These are phyloP conservation scores for Trifolium repens DNA, from an alignment of 306 rosid species.

Conservation along the genomic window DNA sequence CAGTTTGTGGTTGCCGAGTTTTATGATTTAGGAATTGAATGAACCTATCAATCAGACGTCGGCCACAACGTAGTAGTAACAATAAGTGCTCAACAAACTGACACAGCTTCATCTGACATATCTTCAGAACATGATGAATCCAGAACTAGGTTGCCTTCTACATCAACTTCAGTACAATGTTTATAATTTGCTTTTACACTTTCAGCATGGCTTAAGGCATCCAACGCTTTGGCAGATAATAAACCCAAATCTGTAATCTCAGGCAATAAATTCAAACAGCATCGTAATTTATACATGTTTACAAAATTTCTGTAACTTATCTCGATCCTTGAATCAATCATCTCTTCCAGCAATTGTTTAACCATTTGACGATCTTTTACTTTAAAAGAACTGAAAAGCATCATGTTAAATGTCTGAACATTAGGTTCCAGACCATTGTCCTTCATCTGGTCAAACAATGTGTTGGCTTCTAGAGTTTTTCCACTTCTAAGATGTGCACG, in stretches of 20 bases:
- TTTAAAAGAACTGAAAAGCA: conserved; percentile 53
- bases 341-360: conserved; percentile 57
- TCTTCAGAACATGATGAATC: conserved; percentile 63
- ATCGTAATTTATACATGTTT: conserved; percentile 41
- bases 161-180: conserved; percentile 29
- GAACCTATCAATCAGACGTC: conserved; percentile 23
- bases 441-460: conserved; percentile 59
- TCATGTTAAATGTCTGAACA: conserved; percentile 51
- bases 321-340: conserved; percentile 59
- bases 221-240: conserved; percentile 47
- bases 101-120: conserved; percentile 51
- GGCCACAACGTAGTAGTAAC: not conserved
- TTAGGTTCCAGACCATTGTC: conserved; percentile 56
- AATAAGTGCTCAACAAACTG: conserved; percentile 49
- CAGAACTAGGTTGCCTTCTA: conserved; percentile 31
- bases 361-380: conserved; percentile 48
- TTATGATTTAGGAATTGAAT: not conserved
- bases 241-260: conserved; percentile 61
- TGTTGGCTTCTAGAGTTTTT: conserved; percentile 57
- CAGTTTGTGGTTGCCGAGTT: conserved; percentile 10
- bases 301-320: conserved; percentile 50
- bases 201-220: conserved; percentile 10
- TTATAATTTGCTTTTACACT: conserved; percentile 40
- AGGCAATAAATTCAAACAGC: conserved; percentile 45
- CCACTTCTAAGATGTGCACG: conserved; percentile 60